Percentiles rank a stretch among this genome's conserved stretches.
These are phyloP conservation scores for Fusarium sp. DNA, from an alignment of 2,329 filamentous ascomycete genomes.

Conservation along the genomic window DNA sequence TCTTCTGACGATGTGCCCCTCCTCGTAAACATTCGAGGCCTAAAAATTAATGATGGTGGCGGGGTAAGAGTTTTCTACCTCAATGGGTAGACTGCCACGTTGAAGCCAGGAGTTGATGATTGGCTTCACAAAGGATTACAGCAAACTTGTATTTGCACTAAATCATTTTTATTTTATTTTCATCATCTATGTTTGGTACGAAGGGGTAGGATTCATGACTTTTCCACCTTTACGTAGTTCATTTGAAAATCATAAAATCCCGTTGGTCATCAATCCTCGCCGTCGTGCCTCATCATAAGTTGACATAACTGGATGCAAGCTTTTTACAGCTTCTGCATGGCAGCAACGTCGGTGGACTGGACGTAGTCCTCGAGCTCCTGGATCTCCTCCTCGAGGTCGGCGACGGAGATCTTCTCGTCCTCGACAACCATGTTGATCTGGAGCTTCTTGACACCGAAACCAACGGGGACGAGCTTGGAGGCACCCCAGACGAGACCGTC, in stretches of 20 bases:
- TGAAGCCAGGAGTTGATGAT: background rate
- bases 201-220: slow-evolving; percentile 40
- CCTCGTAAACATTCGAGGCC: slow-evolving; percentile 6
- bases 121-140: background rate
- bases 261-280: slow-evolving; percentile 46
- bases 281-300: slow-evolving; percentile 50
- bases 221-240: slow-evolving; percentile 43
- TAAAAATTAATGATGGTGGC: slow-evolving; percentile 1
- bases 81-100: background rate
- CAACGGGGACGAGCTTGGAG: slow-evolving; percentile 88
- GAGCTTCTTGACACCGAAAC: slow-evolving; percentile 98
- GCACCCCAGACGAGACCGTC: slow-evolving; percentile 97
- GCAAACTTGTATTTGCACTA: background rate
- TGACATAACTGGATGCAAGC: slow-evolving; percentile 35
- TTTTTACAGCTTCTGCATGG: slow-evolving; percentile 91
- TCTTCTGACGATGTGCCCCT: slow-evolving; percentile 34
- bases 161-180: slow-evolving; percentile 30
- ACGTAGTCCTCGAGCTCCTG: slow-evolving; percentile 89
- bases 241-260: slow-evolving; percentile 40
- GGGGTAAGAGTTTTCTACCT: slow-evolving; percentile 3
- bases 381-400: slow-evolving; percentile 89
- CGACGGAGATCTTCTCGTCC: slow-evolving; percentile 92
- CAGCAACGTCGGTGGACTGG: slow-evolving; percentile 90
- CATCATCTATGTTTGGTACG: slow-evolving; percentile 42
- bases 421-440: slow-evolving; percentile 98